Conservation (phyloP, 2,329 filamentous ascomycete genomes). For the Aplosporella prunicola region DNA sequence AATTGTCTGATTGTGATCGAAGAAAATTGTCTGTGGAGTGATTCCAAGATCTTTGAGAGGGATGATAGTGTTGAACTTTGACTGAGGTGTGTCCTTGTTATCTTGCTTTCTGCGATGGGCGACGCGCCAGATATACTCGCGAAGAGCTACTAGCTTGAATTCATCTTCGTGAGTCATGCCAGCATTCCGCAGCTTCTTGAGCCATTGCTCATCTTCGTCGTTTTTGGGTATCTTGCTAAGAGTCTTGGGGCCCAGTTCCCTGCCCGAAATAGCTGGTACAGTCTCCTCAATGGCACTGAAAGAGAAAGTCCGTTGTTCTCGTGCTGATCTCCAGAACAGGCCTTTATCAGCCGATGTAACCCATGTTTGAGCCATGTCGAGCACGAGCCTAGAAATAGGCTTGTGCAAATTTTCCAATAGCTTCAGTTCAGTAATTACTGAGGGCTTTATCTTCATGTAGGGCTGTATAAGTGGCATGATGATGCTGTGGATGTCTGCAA, state of each 20-base stretch:
- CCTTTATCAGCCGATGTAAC: conserved; percentile 71
- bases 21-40: conserved; percentile 81
- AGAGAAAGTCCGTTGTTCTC: conserved; percentile 60
- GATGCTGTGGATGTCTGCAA: conserved; percentile 75
- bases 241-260: conserved; percentile 47
- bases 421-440: conserved; percentile 60
- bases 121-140: conserved; percentile 86
- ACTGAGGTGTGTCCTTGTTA: conserved; percentile 38
- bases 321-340: conserved; percentile 75
- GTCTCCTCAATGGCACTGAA: conserved; percentile 50
- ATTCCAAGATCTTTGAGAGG: conserved; percentile 66
- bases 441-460: conserved; percentile 66
- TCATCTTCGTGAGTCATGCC: conserved; percentile 80
- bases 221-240: conserved; percentile 62
- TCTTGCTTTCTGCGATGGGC: conserved; percentile 54
- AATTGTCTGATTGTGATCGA: conserved; percentile 62
- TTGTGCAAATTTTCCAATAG: conserved; percentile 76
- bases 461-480: conserved; percentile 70
- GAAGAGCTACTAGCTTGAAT: conserved; percentile 72
- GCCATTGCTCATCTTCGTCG: conserved; percentile 90
- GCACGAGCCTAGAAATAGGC: conserved; percentile 67
- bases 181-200: conserved; percentile 73
- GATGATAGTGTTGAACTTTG: conserved; percentile 57
- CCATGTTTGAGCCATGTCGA: conserved; percentile 82
- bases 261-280: conserved; percentile 45